These are phyloP conservation scores for Calonectria pauciramosa DNA, from an alignment of 2,329 filamentous ascomycete species.

Conservation along the genomic window DNA sequence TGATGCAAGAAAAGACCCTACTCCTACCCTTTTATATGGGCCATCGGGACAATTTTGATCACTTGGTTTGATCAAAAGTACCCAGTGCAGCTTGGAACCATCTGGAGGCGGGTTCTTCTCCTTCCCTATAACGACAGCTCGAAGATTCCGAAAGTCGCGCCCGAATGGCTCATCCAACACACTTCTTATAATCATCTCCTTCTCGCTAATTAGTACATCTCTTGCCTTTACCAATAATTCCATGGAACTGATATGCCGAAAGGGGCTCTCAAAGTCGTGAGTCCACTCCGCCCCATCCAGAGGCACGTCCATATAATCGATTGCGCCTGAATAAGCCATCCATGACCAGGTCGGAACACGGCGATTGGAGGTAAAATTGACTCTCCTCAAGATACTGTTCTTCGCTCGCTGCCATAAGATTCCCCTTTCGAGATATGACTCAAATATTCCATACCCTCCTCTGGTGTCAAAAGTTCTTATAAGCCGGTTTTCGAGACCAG, in stretches of 20 bases:
- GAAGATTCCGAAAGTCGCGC: not conserved
- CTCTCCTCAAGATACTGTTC: not conserved
- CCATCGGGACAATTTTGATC: not conserved
- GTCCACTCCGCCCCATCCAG: not conserved
- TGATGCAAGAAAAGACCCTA: not conserved
- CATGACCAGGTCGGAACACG: not conserved
- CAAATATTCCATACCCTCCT: not conserved
- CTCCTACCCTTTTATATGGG: not conserved
- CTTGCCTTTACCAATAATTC: not conserved
- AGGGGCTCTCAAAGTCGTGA: not conserved
- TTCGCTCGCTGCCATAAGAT: not conserved
- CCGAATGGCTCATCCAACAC: not conserved
- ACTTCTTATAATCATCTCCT: not conserved
- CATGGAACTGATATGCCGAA: not conserved
- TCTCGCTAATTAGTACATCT: not conserved
- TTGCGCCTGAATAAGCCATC: constrained; percentile 1
- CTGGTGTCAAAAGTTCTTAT: not conserved
- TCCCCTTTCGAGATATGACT: not conserved
- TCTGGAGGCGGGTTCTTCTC: not conserved
- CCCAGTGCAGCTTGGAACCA: not conserved
- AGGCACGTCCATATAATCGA: not conserved
- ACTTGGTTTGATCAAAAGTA: not conserved
- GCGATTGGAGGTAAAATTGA: not conserved
- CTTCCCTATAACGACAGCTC: not conserved
- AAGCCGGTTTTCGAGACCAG: not conserved